Evolutionary conservation across 1,284 basidiomycete species (phyloP), one percentile per base, ranked within the genome.

Genomic region (Trametes hirsuta): DNA sequence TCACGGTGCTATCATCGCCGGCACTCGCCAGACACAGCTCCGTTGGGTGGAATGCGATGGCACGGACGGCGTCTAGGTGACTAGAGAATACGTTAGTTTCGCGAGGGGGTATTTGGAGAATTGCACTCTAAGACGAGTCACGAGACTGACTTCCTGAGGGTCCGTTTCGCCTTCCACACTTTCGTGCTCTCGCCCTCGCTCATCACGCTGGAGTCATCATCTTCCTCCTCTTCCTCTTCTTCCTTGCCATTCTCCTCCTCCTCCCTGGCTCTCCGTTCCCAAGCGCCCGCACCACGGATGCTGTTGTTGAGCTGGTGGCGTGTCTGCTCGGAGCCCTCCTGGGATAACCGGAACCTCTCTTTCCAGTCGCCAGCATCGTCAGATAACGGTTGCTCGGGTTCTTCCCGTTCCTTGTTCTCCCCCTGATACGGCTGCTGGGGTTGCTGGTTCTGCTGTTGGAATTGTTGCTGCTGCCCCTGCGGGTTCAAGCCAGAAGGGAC

Each of bases 1-100:
- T 99, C 66, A 99, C 90, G 12, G 95, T 97, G 73, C 87, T 93
- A 73, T 99, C 97, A 74, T 98, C 96, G 41, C 94, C 93, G 40
- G 92, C 97, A 44, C 93, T 95, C 10, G 93, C 94, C 45, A 98
- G 79, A 62, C 90, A 87, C 50, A 94, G 77, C 66, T 94, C 91
- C 35, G 80, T 88, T 0, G 90, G 91, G 72, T 95, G 91, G 81
- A 97, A 97, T 0, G 91, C 88, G 24, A 98, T 81, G 10, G 94
- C 89, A 49, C 95, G 88, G 37, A 98, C 95, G 25, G 94, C 88
- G 75, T 98, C 97, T 64, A 98, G 81, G 74, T 99, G 97, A 75
- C 94, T 96, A 69, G 66, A 58, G 64, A 52, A 47, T 65, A 68
- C 52, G 67, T 72, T 57, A 73, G 67, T 58, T 61, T 52, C 61